phyloP scores from a whole-genome alignment of 768 basidiomycete species.

The Suillus subluteus region DNA sequence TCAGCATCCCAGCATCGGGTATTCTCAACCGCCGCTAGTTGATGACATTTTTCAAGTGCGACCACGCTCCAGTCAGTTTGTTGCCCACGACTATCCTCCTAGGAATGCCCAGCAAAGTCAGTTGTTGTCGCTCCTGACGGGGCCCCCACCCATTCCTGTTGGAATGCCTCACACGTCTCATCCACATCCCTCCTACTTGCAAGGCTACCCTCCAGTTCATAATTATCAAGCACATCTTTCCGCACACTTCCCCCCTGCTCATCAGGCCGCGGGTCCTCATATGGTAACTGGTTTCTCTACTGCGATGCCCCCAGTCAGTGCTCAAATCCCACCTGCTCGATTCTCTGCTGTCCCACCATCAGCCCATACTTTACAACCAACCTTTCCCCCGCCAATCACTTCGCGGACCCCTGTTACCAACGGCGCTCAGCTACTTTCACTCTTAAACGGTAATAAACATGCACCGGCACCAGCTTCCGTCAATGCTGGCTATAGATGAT shows the following conservation, averaged over 20 bases:
- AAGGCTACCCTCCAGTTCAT: slow-evolving; percentile 23
- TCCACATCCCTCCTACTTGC: slow-evolving; percentile 20
- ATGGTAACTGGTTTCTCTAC: neutral
- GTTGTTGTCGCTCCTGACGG: slow-evolving; percentile 16
- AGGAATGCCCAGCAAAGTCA: slow-evolving; percentile 22
- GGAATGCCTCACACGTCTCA: slow-evolving; percentile 19
- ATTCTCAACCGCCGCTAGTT: slow-evolving; percentile 12
- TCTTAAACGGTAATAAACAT: slow-evolving; percentile 35
- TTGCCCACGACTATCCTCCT: slow-evolving; percentile 36
- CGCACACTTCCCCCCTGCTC: slow-evolving; percentile 16
- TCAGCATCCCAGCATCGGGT: slow-evolving; percentile 12
- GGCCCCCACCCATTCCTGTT: slow-evolving; percentile 8
- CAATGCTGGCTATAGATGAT: slow-evolving; percentile 28
- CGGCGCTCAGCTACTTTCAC: slow-evolving; percentile 37
- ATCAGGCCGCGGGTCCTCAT: slow-evolving; percentile 19
- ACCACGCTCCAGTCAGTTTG: slow-evolving; percentile 48
- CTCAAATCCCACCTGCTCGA: slow-evolving; percentile 15
- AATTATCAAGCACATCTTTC: slow-evolving; percentile 18
- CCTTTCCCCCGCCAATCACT: slow-evolving; percentile 16
- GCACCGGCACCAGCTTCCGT: slow-evolving; percentile 14
- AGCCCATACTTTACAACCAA: slow-evolving; percentile 17
- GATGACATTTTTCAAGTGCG: slow-evolving; percentile 45
- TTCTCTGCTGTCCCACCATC: slow-evolving; percentile 20
- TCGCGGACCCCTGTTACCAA: slow-evolving; percentile 26
- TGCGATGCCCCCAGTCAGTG: slow-evolving; percentile 16